Percentiles rank a stretch among this genome's conserved stretches.
phyloP scores from a whole-genome alignment of 2,329 filamentous ascomycete genomes.

The Xylariaceae sp. region DNA sequence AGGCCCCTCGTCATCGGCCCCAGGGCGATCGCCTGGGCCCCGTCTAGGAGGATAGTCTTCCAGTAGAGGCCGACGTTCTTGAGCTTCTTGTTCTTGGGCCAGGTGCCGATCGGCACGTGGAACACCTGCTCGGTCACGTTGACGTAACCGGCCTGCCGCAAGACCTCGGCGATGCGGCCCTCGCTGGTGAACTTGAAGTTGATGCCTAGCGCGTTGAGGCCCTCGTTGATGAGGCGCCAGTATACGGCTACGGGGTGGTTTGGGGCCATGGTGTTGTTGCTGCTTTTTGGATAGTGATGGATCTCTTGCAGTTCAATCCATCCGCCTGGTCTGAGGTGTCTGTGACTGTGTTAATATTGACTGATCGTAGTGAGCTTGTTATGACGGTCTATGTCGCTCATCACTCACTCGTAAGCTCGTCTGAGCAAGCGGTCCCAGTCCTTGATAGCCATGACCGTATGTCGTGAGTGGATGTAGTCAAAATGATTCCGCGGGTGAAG shows the following conservation, averaged over 20 bases:
- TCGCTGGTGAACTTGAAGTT: constrained; percentile 40
- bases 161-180: constrained; percentile 33
- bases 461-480: constrained; percentile 58
- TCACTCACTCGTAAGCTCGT: constrained; percentile 41
- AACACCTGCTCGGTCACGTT: constrained; percentile 47
- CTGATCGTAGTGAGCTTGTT: background rate
- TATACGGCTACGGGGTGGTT: constrained; percentile 41
- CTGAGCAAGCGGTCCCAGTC: constrained; percentile 49
- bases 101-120: constrained; percentile 50
- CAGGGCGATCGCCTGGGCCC: constrained; percentile 46
- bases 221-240: constrained; percentile 42
- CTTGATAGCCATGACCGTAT: constrained; percentile 51
- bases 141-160: constrained; percentile 47
- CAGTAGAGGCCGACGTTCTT: constrained; percentile 50
- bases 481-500: constrained; percentile 50
- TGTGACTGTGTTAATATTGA: constrained; percentile 15
- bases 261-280: constrained; percentile 32
- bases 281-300: constrained; percentile 40
- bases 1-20: constrained; percentile 48
- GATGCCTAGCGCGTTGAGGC: constrained; percentile 40
- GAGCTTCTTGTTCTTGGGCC: constrained; percentile 47
- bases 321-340: constrained; percentile 48
- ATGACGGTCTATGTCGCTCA: no score
- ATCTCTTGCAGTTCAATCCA: constrained; percentile 55
- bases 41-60: constrained; percentile 46